These are phyloP conservation scores for Jackrogersella minutella DNA, from an alignment of 495 filamentous ascomycete species.

Conservation along the genomic window DNA sequence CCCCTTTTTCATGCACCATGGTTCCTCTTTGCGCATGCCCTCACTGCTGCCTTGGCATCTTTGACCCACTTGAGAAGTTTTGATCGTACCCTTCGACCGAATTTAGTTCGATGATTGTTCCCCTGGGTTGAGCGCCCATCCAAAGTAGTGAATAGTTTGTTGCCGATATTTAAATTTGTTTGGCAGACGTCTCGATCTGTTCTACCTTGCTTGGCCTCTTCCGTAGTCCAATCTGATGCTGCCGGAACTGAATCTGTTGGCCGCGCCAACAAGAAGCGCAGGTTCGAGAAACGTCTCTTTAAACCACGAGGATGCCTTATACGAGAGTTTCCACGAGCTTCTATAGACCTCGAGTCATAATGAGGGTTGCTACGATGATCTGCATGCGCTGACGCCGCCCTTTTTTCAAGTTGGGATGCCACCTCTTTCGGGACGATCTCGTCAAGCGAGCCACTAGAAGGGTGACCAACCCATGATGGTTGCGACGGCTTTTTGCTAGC, in stretches of 20 bases:
- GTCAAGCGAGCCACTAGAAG: neutral
- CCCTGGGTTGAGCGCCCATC: neutral
- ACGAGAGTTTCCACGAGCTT: neutral
- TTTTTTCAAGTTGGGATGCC: neutral
- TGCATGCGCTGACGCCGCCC: neutral
- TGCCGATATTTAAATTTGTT: conserved; percentile 16
- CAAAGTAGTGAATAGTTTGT: neutral
- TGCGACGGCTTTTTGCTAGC: conserved; percentile 15
- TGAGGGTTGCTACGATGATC: neutral
- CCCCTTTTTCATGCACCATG: conserved; percentile 4
- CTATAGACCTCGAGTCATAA: conserved; percentile 14
- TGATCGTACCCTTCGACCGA: conserved; percentile 36
- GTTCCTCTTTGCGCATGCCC: conserved; percentile 35
- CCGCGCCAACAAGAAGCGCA: conserved; percentile 33
- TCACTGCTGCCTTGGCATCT: conserved; percentile 39
- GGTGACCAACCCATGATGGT: neutral
- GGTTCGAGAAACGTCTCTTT: conserved; percentile 38
- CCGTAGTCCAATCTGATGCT: neutral
- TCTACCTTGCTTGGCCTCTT: neutral
- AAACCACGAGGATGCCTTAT: conserved; percentile 29
- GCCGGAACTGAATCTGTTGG: conserved; percentile 5
- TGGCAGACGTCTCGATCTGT: neutral
- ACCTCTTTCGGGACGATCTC: neutral
- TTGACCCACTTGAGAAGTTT: conserved; percentile 39
- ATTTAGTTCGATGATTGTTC: conserved; percentile 2